These are phyloP conservation scores for Trametes maxima DNA, from an alignment of 768 basidiomycete species.

Conservation along the genomic window DNA sequence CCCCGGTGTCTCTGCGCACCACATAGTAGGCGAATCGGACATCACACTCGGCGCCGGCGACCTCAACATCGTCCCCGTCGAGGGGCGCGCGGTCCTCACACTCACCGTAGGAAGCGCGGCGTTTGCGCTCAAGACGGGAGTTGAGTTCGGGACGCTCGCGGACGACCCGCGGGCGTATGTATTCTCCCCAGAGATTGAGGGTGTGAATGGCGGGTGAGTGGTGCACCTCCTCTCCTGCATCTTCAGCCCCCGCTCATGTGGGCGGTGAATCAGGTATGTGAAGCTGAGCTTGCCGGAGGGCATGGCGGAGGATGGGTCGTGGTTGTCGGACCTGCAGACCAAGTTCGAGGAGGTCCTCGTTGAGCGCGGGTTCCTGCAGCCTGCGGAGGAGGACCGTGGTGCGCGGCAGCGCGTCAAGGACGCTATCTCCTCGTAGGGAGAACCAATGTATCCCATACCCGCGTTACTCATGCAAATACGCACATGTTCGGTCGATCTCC, in stretches of 20 bases:
- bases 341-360: constrained; percentile 32
- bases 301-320: constrained; percentile 16
- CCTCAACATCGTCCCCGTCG: constrained; percentile 24
- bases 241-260: no score
- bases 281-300: constrained; percentile 26
- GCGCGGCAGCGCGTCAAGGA: constrained; percentile 23
- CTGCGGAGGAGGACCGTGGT: constrained; percentile 19
- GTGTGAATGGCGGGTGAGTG: constrained; percentile 22
- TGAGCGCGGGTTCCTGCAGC: constrained; percentile 27
- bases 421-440: constrained; percentile 8
- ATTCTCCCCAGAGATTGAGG: constrained; percentile 28
- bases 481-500: neutral
- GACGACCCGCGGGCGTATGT: constrained; percentile 25
- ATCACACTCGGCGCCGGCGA: constrained; percentile 28
- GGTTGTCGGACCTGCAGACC: constrained; percentile 23
- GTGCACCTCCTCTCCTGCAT: neutral
- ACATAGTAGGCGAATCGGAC: constrained; percentile 25
- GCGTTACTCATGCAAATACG: neutral
- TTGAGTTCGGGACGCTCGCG: constrained; percentile 27
- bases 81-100: neutral
- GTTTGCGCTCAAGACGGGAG: constrained; percentile 24
- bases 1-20: constrained; percentile 24
- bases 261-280: constrained; percentile 19
- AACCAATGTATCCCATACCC: neutral
- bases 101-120: constrained; percentile 25